Evolutionary conservation across 2,329 filamentous ascomycete genomes (phyloP).

Genomic region (Aspergillus awamori): DNA sequence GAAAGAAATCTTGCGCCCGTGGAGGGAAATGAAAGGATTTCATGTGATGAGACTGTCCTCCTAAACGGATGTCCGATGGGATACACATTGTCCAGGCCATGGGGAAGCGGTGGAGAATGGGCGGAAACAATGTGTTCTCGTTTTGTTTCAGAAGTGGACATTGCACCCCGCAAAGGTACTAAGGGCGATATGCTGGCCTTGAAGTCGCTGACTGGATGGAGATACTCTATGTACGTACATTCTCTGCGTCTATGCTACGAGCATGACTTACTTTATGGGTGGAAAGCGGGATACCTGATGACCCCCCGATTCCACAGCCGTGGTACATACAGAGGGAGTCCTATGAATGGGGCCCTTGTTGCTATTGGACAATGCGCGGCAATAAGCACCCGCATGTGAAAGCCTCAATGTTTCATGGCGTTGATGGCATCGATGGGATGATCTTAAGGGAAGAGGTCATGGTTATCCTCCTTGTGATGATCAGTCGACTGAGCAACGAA

Average conservation of each 20-base stretch:
- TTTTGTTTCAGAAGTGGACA: neutral
- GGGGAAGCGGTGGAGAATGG: neutral
- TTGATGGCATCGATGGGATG: neutral
- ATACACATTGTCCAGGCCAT: no score
- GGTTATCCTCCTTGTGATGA: neutral
- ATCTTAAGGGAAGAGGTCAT: neutral
- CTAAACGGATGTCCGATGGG: no score
- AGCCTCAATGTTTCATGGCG: neutral
- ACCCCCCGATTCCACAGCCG: neutral
- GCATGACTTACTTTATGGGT: neutral
- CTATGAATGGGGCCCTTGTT: neutral
- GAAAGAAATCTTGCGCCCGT: no score
- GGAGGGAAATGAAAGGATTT: no score
- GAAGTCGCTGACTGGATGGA: neutral
- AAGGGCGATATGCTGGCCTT: neutral
- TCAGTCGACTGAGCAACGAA: neutral
- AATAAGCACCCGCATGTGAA: neutral
- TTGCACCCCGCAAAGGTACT: neutral
- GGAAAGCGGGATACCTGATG: neutral
- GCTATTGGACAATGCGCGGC: neutral
- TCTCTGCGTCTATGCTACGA: neutral
- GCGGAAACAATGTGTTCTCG: neutral
- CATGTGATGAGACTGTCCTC: no score
- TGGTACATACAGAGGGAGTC: neutral
- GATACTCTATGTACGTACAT: neutral